Base-by-base conservation (phyloP, 179 eudicot genomes). In the Gypsophila paniculata region DNA sequence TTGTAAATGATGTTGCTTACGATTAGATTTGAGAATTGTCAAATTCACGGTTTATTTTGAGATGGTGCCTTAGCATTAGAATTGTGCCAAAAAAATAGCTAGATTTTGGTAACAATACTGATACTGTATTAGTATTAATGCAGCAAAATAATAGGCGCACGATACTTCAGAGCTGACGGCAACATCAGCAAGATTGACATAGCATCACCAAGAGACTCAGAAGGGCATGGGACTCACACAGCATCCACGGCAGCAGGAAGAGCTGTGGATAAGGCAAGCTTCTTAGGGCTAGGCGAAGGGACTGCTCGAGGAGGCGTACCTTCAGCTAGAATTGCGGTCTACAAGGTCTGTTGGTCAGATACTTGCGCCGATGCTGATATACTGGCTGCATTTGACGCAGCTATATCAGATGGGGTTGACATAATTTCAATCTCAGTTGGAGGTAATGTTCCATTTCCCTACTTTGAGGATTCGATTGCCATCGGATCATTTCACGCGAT, bases 381-480 rank as follows among this genome's bases (percentile, higher is more conserved):
- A 11, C 68, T 89, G 42, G 84, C 85, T 38, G 93, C 83, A 1
- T 85, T 89, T 65, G 90, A 89, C 46, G 80, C 84, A 34, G 94
- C 90, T 7, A 81, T 89, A 53, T 82, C 79, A 6, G 90, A 89
- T 79, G 94, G 90, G 2, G 90, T 89, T 15, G 93, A 89, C 26
- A 15, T 89, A 1, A 82, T 85, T 5, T 78, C 90, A 0, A 10
- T 86, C 3, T 89, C 93, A 0, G 15, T 85, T 0, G 85, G 81
- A 26, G 66, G 74, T 10, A 1, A 5, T 6, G 0, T 5, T 6
- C 8, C 46, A 14, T 0, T 0, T 0, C 58, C 77, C 8, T 82
- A 78, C 19, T 68, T 74, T 17, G n/a, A 52, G 0, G 88, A 89
- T 75, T 4, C 68, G 0, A 65, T 82, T 10, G 86, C 90, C 0